These are phyloP conservation scores for Heliamphora pulchella DNA, from an alignment of 179 eudicot species.

Conservation along the genomic window DNA sequence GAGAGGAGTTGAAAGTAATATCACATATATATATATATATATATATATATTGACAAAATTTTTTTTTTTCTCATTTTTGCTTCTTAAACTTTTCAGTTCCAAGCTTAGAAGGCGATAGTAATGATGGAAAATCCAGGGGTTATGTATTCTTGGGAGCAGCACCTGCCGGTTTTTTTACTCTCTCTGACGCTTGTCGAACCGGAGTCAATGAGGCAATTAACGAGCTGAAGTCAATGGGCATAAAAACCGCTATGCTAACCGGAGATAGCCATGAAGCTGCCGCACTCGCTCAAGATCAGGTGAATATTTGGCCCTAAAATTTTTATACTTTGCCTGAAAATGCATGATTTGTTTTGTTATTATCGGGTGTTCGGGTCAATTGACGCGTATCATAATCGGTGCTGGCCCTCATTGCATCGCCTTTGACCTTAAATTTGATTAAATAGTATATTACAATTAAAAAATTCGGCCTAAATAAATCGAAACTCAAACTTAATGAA, in stretches of 20 bases:
- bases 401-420: no score
- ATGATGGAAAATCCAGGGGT: conserved; percentile 57
- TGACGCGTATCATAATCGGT: no score
- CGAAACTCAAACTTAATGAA: no score
- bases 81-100: conserved; percentile 32
- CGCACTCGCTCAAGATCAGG: conserved; percentile 66
- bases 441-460: no score
- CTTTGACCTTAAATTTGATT: no score
- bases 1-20: no score
- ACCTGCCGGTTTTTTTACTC: conserved; percentile 57
- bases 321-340: neutral
- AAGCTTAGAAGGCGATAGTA: conserved; percentile 26
- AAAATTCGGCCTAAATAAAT: no score
- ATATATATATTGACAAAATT: no score
- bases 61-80: neutral
- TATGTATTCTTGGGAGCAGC: conserved; percentile 49
- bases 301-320: neutral
- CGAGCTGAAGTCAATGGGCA: conserved; percentile 69
- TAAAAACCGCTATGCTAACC: conserved; percentile 72
- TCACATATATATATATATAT: no score
- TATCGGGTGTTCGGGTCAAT: no score
- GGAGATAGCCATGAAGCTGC: conserved; percentile 83
- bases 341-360: no score
- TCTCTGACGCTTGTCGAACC: conserved; percentile 71
- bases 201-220: conserved; percentile 70